A percentile compares a stretch with the other conserved stretches of the same genome.
Conservation (phyloP, 2,329 filamentous ascomycete species). For the Colletotrichum shisoi region DNA sequence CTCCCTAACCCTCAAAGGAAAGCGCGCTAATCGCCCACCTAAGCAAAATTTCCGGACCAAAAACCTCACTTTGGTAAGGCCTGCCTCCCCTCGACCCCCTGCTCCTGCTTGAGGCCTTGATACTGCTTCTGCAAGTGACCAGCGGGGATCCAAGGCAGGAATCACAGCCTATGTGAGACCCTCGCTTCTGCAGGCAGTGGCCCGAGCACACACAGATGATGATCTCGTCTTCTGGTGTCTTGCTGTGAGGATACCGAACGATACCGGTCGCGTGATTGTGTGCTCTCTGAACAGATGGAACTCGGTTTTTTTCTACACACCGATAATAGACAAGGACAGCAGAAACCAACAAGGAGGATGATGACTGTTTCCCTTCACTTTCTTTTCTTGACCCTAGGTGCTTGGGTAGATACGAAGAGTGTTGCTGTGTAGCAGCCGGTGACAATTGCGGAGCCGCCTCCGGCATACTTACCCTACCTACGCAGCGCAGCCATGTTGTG, state of each 20-base stretch:
- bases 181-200: slow-evolving; percentile 2
- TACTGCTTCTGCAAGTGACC: neutral
- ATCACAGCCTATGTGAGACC: neutral
- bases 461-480: too few relatives aligned
- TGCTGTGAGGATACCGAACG: neutral
- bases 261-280: neutral
- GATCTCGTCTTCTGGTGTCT: neutral
- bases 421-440: neutral
- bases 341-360: too few relatives aligned
- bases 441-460: neutral
- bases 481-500: neutral
- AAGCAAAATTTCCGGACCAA: slow-evolving; percentile 25
- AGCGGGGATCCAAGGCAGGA: neutral
- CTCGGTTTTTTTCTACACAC: neutral
- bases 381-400: too few relatives aligned
- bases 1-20: slow-evolving; percentile 14
- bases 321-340: too few relatives aligned
- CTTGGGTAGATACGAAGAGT: neutral
- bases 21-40: slow-evolving; percentile 18
- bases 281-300: neutral
- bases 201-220: neutral
- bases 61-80: slow-evolving; percentile 10
- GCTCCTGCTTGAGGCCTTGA: neutral
- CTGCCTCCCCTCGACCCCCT: neutral
- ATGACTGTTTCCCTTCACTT: too few relatives aligned